phyloP scores from a whole-genome alignment of 257 asterid genomes.

The Fraxinus pennsylvanica region DNA sequence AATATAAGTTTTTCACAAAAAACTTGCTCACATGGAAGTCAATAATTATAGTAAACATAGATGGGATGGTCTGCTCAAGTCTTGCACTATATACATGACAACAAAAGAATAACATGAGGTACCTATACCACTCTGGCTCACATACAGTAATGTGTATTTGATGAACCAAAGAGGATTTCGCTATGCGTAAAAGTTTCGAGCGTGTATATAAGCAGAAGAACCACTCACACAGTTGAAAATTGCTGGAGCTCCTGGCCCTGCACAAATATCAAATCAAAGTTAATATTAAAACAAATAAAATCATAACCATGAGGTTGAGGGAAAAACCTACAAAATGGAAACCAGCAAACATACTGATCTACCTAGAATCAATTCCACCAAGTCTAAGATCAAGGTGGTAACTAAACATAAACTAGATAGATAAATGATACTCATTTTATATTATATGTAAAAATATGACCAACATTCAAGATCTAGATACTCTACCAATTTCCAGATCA shows the following conservation, averaged over 20 bases:
- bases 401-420: background rate
- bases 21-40: background rate
- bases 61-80: background rate
- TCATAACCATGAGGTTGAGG: background rate
- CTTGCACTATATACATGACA: background rate
- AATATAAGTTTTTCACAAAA: background rate
- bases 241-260: constrained; percentile 95
- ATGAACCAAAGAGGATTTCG: constrained; percentile 2
- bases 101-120: background rate
- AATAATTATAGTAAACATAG: too few relatives aligned
- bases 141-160: background rate
- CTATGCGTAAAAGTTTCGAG: background rate
- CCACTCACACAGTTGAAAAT: constrained; percentile 76
- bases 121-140: background rate
- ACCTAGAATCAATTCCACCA: background rate
- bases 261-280: constrained; percentile 24
- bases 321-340: background rate
- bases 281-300: background rate
- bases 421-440: too few relatives aligned
- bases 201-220: constrained; percentile 17
- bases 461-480: background rate
- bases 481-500: constrained; percentile 81
- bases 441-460: too few relatives aligned
- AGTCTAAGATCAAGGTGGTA: background rate
- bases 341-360: too few relatives aligned